These are phyloP conservation scores for Epichloe gansuensis DNA, from an alignment of 2,329 filamentous ascomycete genomes.

Conservation along the genomic window DNA sequence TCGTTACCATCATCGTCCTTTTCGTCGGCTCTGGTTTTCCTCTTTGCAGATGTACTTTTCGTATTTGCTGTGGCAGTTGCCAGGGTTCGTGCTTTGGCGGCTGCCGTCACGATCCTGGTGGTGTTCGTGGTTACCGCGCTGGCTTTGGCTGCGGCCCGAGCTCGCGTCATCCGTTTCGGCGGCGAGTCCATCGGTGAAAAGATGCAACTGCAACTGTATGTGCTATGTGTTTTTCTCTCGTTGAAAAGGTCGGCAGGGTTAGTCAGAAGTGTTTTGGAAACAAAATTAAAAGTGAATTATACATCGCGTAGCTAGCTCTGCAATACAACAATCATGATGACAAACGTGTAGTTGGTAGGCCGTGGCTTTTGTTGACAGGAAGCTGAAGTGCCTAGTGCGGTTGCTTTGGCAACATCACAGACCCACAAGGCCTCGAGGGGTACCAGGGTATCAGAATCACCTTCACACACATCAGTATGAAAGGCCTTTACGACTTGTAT, in stretches of 20 bases:
- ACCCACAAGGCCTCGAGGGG: background rate
- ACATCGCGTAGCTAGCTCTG: slow-evolving; percentile 16
- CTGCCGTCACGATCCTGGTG: slow-evolving; percentile 35
- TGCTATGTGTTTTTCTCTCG: background rate
- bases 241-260: background rate
- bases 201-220: background rate
- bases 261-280: slow-evolving; percentile 5
- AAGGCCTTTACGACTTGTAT: too few relatives aligned
- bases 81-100: slow-evolving; percentile 33
- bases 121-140: slow-evolving; percentile 26
- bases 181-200: slow-evolving; percentile 37
- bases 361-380: background rate
- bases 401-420: background rate
- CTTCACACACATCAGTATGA: too few relatives aligned
- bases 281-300: slow-evolving; percentile 5
- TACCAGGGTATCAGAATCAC: too few relatives aligned
- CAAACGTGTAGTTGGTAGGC: background rate
- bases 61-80: slow-evolving; percentile 19
- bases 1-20: slow-evolving; percentile 32
- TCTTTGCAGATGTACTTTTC: slow-evolving; percentile 24
- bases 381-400: background rate
- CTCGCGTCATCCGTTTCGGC: slow-evolving; percentile 47
- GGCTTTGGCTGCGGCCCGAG: slow-evolving; percentile 31
- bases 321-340: slow-evolving; percentile 6
- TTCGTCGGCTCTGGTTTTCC: slow-evolving; percentile 45